These are phyloP conservation scores for Mycena indigotica DNA, from an alignment of 768 basidiomycete species.

Conservation along the genomic window DNA sequence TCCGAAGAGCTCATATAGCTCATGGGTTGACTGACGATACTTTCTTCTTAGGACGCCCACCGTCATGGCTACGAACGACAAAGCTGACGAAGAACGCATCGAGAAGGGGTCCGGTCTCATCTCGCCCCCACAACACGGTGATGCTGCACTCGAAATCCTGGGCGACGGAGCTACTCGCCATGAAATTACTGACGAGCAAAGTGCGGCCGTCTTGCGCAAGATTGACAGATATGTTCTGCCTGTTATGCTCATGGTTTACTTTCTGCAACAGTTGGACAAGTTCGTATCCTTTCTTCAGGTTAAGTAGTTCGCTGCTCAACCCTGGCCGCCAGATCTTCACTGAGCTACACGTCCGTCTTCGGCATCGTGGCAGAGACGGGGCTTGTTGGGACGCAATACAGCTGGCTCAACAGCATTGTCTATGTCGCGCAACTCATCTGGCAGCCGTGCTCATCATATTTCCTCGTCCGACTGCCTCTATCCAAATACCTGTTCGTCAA, in stretches of 20 bases:
- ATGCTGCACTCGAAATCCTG: constrained; percentile 35
- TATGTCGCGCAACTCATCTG: constrained; percentile 48
- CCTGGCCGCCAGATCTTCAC: constrained; percentile 36
- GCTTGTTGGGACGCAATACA: constrained; percentile 44
- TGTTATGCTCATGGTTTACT: constrained; percentile 42
- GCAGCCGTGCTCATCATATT: constrained; percentile 46
- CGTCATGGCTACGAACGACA: neutral
- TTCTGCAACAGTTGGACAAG: constrained; percentile 49
- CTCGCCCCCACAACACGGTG: constrained; percentile 26
- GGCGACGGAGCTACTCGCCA: constrained; percentile 27
- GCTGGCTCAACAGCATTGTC: constrained; percentile 46
- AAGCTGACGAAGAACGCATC: constrained; percentile 8
- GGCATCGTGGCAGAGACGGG: constrained; percentile 39
- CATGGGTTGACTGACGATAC: neutral
- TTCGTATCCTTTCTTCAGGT: constrained; percentile 15
- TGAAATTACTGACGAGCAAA: constrained; percentile 35
- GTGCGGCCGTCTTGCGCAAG: constrained; percentile 37
- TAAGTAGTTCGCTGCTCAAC: neutral
- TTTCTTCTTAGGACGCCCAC: neutral
- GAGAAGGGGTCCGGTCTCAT: constrained; percentile 14
- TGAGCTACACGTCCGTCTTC: constrained; percentile 53
- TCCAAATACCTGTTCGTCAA: constrained; percentile 42
- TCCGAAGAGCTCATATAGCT: too few species aligned
- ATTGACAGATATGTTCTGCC: constrained; percentile 44
- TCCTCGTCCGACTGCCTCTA: constrained; percentile 42